Percentiles rank a stretch among this genome's conserved stretches.
Evolutionary conservation across 2,329 filamentous ascomycete species (phyloP).

Genomic region (Aspergillus udagawae): DNA sequence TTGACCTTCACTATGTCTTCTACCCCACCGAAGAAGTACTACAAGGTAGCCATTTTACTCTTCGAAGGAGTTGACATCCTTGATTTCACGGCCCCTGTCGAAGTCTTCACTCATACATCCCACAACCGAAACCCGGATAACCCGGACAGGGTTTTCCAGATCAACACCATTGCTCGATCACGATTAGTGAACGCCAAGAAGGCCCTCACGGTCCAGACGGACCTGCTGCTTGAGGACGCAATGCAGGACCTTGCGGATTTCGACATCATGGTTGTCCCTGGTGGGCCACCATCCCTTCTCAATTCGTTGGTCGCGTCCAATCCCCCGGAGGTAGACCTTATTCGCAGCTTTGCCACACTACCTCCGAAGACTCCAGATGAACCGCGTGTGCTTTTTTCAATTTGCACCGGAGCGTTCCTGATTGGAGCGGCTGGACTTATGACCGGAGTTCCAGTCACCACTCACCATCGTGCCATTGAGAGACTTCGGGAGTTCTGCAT

Average conservation of each 20-base stretch:
- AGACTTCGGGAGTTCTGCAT: slow-evolving; percentile 19
- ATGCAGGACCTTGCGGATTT: slow-evolving; percentile 25
- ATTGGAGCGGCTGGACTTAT: slow-evolving; percentile 37
- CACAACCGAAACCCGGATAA: slow-evolving; percentile 24
- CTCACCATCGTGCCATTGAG: slow-evolving; percentile 33
- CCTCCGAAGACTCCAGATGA: slow-evolving; percentile 17
- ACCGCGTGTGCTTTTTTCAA: slow-evolving; percentile 33
- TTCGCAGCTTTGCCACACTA: slow-evolving; percentile 19
- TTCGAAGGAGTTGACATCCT: slow-evolving; percentile 38
- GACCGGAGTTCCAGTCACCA: slow-evolving; percentile 33
- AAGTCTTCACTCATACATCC: slow-evolving; percentile 31
- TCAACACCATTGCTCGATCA: slow-evolving; percentile 31
- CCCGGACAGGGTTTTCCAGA: slow-evolving; percentile 27
- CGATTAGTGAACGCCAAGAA: slow-evolving; percentile 20
- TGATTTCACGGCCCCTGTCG: slow-evolving; percentile 39
- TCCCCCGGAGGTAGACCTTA: slow-evolving; percentile 17
- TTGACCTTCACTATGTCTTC: background rate
- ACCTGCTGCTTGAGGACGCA: slow-evolving; percentile 27
- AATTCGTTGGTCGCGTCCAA: slow-evolving; percentile 17
- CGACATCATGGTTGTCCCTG: slow-evolving; percentile 40
- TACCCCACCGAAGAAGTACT: slow-evolving; percentile 14
- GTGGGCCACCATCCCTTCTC: slow-evolving; percentile 26
- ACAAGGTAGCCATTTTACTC: slow-evolving; percentile 38
- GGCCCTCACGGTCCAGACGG: slow-evolving; percentile 28
- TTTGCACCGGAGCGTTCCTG: slow-evolving; percentile 39